phyloP scores from a whole-genome alignment of 305 asterid genomes.

The Salvia sclarea region DNA sequence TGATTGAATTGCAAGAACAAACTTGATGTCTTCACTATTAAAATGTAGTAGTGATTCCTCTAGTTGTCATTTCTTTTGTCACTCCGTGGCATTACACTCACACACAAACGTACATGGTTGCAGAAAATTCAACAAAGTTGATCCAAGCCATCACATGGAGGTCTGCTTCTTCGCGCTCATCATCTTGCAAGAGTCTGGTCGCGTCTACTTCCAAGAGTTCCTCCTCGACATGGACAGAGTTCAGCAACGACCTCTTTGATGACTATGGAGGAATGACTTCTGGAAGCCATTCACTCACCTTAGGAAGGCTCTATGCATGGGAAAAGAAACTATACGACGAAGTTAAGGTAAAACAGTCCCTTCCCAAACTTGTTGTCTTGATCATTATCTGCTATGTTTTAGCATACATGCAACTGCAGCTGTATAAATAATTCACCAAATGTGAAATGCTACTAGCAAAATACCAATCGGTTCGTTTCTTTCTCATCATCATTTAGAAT shows the following conservation, averaged over 20 bases:
- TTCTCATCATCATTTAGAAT: conserved; percentile 40
- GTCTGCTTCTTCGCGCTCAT: conserved; percentile 61
- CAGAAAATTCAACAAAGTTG: conserved; percentile 84
- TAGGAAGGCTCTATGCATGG: conserved; percentile 85
- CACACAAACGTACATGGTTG: conserved; percentile 31
- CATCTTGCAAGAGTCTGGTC: conserved; percentile 67
- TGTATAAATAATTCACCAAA: neutral
- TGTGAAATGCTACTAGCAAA: neutral
- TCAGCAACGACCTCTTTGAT: conserved; percentile 71
- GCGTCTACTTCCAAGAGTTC: conserved; percentile 68
- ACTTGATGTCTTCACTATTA: neutral
- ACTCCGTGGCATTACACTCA: neutral
- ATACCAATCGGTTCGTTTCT: neutral
- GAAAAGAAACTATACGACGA: conserved; percentile 85
- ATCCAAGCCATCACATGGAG: conserved; percentile 68
- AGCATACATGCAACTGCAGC: neutral
- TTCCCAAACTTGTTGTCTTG: neutral
- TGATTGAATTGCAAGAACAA: neutral
- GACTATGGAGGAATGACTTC: conserved; percentile 88
- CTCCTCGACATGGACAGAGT: conserved; percentile 72
- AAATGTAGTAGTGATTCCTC: neutral
- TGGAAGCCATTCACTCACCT: conserved; percentile 78
- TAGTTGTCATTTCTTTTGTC: neutral
- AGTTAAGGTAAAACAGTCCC: conserved; percentile 61
- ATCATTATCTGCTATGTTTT: neutral